These are phyloP conservation scores for Boletus tomentosulus DNA, from an alignment of 768 basidiomycete genomes.

Conservation along the genomic window DNA sequence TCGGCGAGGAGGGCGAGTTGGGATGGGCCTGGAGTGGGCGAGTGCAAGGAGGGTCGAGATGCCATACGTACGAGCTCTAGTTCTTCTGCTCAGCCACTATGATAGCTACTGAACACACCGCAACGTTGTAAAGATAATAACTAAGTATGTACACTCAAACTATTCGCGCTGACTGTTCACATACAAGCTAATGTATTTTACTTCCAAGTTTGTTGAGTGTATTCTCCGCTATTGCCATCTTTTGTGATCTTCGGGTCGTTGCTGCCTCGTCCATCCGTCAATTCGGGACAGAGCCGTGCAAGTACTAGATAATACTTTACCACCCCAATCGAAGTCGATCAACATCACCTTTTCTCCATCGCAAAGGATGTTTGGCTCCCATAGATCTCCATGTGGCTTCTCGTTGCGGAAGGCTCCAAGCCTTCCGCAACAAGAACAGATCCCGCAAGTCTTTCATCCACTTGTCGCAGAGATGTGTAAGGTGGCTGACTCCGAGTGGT, in stretches of 20 bases:
- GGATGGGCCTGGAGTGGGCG: too few species aligned
- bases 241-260: neutral
- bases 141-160: too few species aligned
- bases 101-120: too few species aligned
- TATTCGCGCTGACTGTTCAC: too few species aligned
- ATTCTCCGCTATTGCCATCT: neutral
- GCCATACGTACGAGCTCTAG: too few species aligned
- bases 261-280: neutral
- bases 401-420: neutral
- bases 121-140: too few species aligned
- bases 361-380: neutral
- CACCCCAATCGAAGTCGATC: neutral
- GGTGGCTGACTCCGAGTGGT: neutral
- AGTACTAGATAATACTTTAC: neutral
- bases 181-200: too few species aligned
- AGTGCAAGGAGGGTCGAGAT: too few species aligned
- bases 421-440: neutral
- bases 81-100: too few species aligned
- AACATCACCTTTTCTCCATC: neutral
- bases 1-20: conserved; percentile 51
- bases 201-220: neutral
- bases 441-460: too few species aligned
- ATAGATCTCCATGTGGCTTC: neutral
- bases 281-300: neutral
- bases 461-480: neutral